Percentiles rank a stretch among this genome's conserved stretches.
Conservation (phyloP, 1,284 basidiomycete species). For the Inonotus obliquus region DNA sequence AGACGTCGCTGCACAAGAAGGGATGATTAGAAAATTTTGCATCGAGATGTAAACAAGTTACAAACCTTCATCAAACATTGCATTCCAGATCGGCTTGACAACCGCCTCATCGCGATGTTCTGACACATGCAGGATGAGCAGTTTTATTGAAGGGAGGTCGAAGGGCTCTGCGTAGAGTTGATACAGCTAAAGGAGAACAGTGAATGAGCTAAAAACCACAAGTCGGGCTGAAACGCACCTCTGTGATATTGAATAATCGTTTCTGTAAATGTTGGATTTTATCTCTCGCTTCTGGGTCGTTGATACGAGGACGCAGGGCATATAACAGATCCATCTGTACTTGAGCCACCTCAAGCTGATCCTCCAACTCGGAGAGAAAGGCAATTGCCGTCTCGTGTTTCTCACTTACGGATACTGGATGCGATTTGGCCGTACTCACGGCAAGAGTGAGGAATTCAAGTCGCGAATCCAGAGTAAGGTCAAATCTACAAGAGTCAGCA, state of each 20-base stretch:
- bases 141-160: constrained; percentile 77
- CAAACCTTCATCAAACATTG: constrained; percentile 77
- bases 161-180: constrained; percentile 87
- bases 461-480: constrained; percentile 65
- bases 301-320: constrained; percentile 54
- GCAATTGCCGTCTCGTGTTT: constrained; percentile 83
- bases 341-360: constrained; percentile 95
- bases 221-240: constrained; percentile 41
- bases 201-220: background rate
- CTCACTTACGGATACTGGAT: constrained; percentile 72
- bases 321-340: constrained; percentile 90
- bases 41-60: constrained; percentile 11
- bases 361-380: constrained; percentile 90
- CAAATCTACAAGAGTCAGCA: constrained; percentile 44
- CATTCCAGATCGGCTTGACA: constrained; percentile 84
- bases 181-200: constrained; percentile 59
- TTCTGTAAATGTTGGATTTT: constrained; percentile 53
- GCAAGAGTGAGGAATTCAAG: constrained; percentile 91
- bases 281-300: constrained; percentile 52
- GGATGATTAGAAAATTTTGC: background rate
- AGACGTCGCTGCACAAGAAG: constrained; percentile 7
- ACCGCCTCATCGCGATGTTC: constrained; percentile 85
- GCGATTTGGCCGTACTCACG: constrained; percentile 93
- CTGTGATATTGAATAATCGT: constrained; percentile 61
- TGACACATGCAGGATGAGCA: constrained; percentile 91